Percentiles rank a stretch among this genome's conserved stretches.
Conservation (phyloP, 73 alveolate genomes). For the Breviolum minutum region DNA sequence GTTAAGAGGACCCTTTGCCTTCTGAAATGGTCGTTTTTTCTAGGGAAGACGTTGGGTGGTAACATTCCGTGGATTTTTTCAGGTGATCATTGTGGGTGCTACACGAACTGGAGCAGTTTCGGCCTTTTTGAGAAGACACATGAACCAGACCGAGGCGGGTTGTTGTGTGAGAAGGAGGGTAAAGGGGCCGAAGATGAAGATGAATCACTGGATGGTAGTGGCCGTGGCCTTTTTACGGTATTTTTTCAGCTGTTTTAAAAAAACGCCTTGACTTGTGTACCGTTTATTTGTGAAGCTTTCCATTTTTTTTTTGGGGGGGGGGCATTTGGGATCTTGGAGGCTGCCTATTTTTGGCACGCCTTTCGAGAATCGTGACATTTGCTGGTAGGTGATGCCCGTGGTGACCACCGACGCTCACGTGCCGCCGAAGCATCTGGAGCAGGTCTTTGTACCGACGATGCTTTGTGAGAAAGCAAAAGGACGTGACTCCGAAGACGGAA, state of each 20-base stretch:
- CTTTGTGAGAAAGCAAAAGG: not conserved
- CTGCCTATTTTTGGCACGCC: too few relatives aligned
- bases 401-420: slow-evolving; percentile 91
- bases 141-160: slow-evolving; percentile 75
- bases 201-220: too few relatives aligned
- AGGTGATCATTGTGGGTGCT: slow-evolving; percentile 91
- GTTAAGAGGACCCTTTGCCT: not conserved
- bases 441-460: slow-evolving; percentile 90
- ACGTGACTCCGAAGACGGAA: not conserved
- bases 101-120: slow-evolving; percentile 94
- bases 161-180: too few relatives aligned
- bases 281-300: too few relatives aligned
- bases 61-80: not conserved
- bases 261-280: too few relatives aligned
- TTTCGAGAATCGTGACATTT: not conserved
- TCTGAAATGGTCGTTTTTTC: not conserved
- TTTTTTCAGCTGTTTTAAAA: too few relatives aligned
- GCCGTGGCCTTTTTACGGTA: too few relatives aligned
- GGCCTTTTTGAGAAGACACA: slow-evolving; percentile 58
- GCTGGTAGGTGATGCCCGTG: slow-evolving; percentile 63
- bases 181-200: too few relatives aligned
- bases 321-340: too few relatives aligned
- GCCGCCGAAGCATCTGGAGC: slow-evolving; percentile 80
- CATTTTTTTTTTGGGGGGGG: too few relatives aligned
- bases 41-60: not conserved